Evolutionary conservation across 345 rosid genomes (phyloP).

Genomic region (Lepidium africanum): DNA sequence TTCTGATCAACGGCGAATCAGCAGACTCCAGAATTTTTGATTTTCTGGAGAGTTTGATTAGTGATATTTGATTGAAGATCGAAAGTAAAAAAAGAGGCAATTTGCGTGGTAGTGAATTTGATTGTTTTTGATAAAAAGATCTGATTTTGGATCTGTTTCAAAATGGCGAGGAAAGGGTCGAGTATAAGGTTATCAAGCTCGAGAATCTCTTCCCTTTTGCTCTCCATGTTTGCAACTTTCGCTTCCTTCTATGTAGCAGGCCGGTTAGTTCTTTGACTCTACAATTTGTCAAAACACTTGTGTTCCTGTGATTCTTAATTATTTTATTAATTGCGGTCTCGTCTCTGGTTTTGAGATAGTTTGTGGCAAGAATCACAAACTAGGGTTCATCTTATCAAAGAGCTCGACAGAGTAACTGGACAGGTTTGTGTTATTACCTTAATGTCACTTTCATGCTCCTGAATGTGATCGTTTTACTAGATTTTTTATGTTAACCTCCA

Average conservation of each 20-base stretch:
- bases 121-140: constrained; percentile 2
- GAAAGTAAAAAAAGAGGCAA: background rate
- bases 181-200: constrained; percentile 30
- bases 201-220: constrained; percentile 50
- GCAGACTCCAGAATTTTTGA: background rate
- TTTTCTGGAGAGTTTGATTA: background rate
- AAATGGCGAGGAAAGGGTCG: constrained; percentile 49
- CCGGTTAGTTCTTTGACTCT: constrained; percentile 39
- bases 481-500: background rate
- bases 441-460: background rate
- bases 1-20: background rate
- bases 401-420: constrained; percentile 66
- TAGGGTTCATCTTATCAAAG: constrained; percentile 62
- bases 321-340: background rate
- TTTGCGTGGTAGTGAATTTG: background rate
- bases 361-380: constrained; percentile 88
- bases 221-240: constrained; percentile 62
- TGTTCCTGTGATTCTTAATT: background rate
- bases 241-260: constrained; percentile 76
- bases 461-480: background rate
- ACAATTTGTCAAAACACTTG: background rate
- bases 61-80: background rate
- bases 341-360: constrained; percentile 29
- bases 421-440: constrained; percentile 41
- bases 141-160: constrained; percentile 7